phyloP scores from a whole-genome alignment of 768 basidiomycete species.

The Rhodocollybia butyracea region DNA sequence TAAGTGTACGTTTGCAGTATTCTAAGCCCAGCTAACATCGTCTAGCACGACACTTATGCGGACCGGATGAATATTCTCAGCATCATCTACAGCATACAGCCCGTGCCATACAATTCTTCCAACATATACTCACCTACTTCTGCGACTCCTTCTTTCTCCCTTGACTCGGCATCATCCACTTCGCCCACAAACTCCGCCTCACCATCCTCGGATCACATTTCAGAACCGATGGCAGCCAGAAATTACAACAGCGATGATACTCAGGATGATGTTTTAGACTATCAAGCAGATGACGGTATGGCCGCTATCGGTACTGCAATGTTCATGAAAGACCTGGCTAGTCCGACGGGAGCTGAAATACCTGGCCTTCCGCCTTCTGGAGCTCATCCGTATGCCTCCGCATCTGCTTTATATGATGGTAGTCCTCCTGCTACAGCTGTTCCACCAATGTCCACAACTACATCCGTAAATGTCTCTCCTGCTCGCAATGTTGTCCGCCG shows the following conservation, averaged over 20 bases:
- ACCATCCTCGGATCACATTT: constrained; percentile 47
- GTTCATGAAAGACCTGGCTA: constrained; percentile 37
- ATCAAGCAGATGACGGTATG: constrained; percentile 25
- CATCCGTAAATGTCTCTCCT: constrained; percentile 31
- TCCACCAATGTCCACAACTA: constrained; percentile 10
- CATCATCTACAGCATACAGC: constrained; percentile 83
- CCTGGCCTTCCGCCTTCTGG: constrained; percentile 14
- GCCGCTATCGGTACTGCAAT: constrained; percentile 47
- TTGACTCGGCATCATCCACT: constrained; percentile 48
- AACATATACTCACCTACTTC: constrained; percentile 25
- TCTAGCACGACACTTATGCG: constrained; percentile 90
- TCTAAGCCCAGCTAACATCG: constrained; percentile 5
- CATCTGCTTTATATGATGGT: constrained; percentile 33
- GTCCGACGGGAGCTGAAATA: constrained; percentile 22
- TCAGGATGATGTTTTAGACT: constrained; percentile 31
- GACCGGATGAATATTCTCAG: constrained; percentile 93
- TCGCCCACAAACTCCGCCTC: constrained; percentile 47
- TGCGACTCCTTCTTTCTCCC: constrained; percentile 31
- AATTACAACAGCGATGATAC: constrained; percentile 28
- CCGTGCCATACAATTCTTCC: constrained; percentile 54
- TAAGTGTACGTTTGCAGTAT: constrained; percentile 39
- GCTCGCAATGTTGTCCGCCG: constrained; percentile 35
- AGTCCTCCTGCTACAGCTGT: constrained; percentile 20
- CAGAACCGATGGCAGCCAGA: constrained; percentile 28
- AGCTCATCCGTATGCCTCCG: constrained; percentile 50